phyloP scores from a whole-genome alignment of 2,329 filamentous ascomycete species.

The Penicillium griseofulvum region DNA sequence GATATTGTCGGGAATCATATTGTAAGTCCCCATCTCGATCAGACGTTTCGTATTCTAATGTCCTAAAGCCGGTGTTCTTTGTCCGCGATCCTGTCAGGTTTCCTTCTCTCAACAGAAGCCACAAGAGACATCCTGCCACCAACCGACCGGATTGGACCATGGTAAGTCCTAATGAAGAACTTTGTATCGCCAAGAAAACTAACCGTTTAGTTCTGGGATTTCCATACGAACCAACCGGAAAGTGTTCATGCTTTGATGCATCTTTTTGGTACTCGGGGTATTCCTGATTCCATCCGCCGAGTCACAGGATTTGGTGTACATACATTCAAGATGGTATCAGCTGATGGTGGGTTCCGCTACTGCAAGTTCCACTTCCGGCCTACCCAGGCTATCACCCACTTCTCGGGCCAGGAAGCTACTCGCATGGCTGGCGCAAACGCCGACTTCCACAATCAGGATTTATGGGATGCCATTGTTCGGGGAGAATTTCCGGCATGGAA shows the following conservation, averaged over 20 bases:
- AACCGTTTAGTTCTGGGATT: constrained; percentile 57
- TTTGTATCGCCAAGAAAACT: not conserved
- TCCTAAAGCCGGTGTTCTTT: constrained; percentile 43
- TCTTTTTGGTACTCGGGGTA: constrained; percentile 61
- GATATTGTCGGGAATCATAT: constrained; percentile 27
- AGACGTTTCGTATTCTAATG: not conserved
- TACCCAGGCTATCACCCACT: constrained; percentile 54
- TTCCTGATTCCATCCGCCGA: constrained; percentile 36
- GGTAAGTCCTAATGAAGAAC: constrained; percentile 20
- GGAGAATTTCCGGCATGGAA: constrained; percentile 60
- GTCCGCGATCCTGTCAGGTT: constrained; percentile 47
- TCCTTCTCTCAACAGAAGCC: constrained; percentile 53
- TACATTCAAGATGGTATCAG: constrained; percentile 31
- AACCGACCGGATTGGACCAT: constrained; percentile 64
- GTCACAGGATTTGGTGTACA: constrained; percentile 55
- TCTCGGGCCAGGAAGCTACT: constrained; percentile 53
- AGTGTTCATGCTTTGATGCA: constrained; percentile 60
- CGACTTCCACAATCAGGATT: constrained; percentile 59
- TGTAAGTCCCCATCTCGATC: constrained; percentile 4
- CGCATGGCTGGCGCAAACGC: constrained; percentile 55
- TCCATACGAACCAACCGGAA: constrained; percentile 57
- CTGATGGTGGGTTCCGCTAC: constrained; percentile 56
- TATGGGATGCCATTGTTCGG: constrained; percentile 59
- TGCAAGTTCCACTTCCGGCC: constrained; percentile 61
- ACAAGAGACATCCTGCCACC: constrained; percentile 65